phyloP scores from a whole-genome alignment of 2,329 filamentous ascomycete genomes.

The Fusarium concolor region DNA sequence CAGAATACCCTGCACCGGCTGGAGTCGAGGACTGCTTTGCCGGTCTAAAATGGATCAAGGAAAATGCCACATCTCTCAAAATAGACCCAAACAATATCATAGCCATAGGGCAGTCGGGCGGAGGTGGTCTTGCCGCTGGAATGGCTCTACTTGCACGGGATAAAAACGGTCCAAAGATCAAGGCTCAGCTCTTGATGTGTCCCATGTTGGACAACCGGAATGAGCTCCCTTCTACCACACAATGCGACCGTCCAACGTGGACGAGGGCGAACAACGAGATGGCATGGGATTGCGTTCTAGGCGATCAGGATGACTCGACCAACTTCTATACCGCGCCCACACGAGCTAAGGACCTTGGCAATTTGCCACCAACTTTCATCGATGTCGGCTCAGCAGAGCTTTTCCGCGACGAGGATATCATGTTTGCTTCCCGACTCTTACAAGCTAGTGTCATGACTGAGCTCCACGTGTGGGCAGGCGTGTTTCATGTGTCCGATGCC shows the following conservation, averaged over 20 bases:
- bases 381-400: slow-evolving; percentile 24
- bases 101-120: slow-evolving; percentile 17
- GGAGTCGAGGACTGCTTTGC: slow-evolving; percentile 19
- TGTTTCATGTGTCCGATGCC: too few relatives aligned
- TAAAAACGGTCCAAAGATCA: background rate
- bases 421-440: slow-evolving; percentile 20
- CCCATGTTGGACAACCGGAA: slow-evolving; percentile 31
- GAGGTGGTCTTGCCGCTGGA: slow-evolving; percentile 18
- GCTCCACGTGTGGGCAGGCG: slow-evolving; percentile 29
- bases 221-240: slow-evolving; percentile 2
- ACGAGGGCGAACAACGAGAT: too few relatives aligned
- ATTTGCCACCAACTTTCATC: slow-evolving; percentile 15
- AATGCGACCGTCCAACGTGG: slow-evolving; percentile 16
- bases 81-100: slow-evolving; percentile 14
- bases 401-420: slow-evolving; percentile 29
- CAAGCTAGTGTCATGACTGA: slow-evolving; percentile 21
- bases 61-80: background rate
- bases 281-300: slow-evolving; percentile 18
- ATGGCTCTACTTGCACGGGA: slow-evolving; percentile 7
- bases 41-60: slow-evolving; percentile 1
- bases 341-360: slow-evolving; percentile 6
- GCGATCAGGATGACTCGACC: background rate
- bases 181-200: slow-evolving; percentile 21
- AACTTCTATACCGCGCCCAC: slow-evolving; percentile 15
- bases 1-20: background rate